Base-by-base conservation (phyloP, 2,329 filamentous ascomycete species). In the Cercospora sp. region DNA sequence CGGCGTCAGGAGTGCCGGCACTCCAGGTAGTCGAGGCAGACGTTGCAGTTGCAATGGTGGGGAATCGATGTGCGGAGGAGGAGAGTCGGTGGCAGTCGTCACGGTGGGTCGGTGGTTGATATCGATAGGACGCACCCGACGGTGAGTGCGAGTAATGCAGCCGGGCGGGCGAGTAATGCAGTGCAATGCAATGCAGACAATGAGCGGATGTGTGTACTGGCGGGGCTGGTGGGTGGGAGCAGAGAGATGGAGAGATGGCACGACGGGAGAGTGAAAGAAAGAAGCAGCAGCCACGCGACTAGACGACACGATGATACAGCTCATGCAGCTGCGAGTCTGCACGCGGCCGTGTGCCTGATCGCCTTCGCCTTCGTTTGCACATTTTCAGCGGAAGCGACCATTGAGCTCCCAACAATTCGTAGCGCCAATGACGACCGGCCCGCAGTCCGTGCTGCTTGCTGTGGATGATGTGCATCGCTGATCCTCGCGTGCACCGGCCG, bases 1-100 rank as follows among this genome's bases (percentile, higher is more conserved):
- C 45, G 60, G 40, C 49, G 32, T 37, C 51, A 40, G 32, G 62
- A 64, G 51, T 64, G 62, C 62, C 62, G 49, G 49, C 62, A 64
- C 62, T 64, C 62, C 49, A 57, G 62, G 37, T 16, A 32, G 26
- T 58, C 62, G 51, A 64, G 61, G 24, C 18, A 40, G 30, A 32
- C 30, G 26, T 28, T 16, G 61, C 26, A 40, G 53, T 58, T 58
- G 51, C 30, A 40, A 32, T 61, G 66, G 45, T 51, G 34, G 66
- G 57, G 55, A 34, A 34, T 13, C 21, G 55, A 49, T 21, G 18
- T 49, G 43, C 43, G 37, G 37, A 8, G 37, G 37, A 40, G 37
- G 37, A 40, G 37, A n/a, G 37, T 40, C 37, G 37, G 37, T 40
- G 37, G 37, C 37, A 40, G 37, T 40, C 43, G 43, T 49, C n/a